Evolutionary conservation across 1,284 basidiomycete genomes (phyloP).

Genomic region (Pseudozyma hubeiensis): DNA sequence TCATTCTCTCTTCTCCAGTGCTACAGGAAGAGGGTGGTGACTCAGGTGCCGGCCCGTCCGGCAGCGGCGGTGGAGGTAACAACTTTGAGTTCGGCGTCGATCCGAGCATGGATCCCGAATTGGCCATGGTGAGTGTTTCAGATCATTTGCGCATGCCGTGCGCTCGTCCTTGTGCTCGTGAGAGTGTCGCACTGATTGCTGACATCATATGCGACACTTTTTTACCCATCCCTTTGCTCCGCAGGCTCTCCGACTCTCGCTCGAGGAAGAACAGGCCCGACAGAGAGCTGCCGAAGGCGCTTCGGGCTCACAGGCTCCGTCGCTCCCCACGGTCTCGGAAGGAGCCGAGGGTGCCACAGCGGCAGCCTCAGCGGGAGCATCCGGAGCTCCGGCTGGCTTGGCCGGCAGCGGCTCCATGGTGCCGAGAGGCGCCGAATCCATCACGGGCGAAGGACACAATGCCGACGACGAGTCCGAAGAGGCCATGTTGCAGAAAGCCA

Average conservation of each 20-base stretch:
- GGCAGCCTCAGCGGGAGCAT: constrained; percentile 18
- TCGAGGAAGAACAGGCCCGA: constrained; percentile 94
- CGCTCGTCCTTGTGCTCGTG: background rate
- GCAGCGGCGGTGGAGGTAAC: constrained; percentile 69
- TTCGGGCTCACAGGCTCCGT: constrained; percentile 41
- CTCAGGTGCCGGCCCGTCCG: constrained; percentile 70
- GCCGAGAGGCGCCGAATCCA: constrained; percentile 55
- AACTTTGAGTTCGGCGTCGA: constrained; percentile 87
- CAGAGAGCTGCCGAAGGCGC: constrained; percentile 70
- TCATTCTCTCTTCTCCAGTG: constrained; percentile 82
- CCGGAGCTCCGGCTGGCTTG: constrained; percentile 34
- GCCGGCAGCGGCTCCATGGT: constrained; percentile 61
- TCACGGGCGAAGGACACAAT: constrained; percentile 56
- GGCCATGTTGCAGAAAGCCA: constrained; percentile 61
- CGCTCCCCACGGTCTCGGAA: constrained; percentile 51
- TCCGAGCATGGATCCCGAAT: constrained; percentile 92
- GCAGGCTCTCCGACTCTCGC: constrained; percentile 93
- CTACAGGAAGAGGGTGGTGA: constrained; percentile 79
- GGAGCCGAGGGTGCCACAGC: constrained; percentile 24
- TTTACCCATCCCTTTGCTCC: background rate
- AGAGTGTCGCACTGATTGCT: constrained; percentile 13
- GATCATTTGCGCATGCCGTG: background rate
- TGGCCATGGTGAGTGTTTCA: constrained; percentile 82
- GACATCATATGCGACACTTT: constrained; percentile 7
- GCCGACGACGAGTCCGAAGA: constrained; percentile 61